Evolutionary conservation across 1,284 basidiomycete species (phyloP).

Genomic region (Cutaneotrichosporon mucoides): DNA sequence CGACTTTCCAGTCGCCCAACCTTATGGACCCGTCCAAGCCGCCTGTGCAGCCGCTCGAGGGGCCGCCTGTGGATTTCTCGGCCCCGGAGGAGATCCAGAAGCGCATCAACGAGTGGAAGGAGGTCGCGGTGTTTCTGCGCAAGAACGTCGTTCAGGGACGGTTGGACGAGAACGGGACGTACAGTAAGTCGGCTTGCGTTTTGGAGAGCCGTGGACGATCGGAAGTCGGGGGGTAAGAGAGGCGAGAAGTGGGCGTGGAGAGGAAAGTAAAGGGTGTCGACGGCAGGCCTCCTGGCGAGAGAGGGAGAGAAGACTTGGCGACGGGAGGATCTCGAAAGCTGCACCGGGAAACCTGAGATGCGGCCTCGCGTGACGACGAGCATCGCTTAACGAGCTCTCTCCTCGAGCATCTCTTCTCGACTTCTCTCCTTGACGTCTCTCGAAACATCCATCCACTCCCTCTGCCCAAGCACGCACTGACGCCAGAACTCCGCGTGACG

Average conservation of each 20-base stretch:
- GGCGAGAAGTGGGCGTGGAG: no score
- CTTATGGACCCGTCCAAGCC: conserved; percentile 27
- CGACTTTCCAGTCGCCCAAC: conserved; percentile 41
- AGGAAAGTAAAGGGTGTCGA: no score
- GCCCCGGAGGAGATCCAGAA: conserved; percentile 32
- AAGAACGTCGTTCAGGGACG: conserved; percentile 48
- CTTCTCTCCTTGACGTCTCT: no score
- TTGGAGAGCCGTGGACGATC: not conserved
- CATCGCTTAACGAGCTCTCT: no score
- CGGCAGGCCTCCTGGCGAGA: no score
- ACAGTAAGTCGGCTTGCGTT: conserved; percentile 29
- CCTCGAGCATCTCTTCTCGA: no score
- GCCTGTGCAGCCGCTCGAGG: conserved; percentile 11
- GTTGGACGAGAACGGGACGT: conserved; percentile 32
- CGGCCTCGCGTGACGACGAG: no score
- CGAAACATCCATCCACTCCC: no score
- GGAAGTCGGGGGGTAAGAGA: not conserved
- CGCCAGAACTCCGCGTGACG: conserved; percentile 43
- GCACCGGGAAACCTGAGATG: no score
- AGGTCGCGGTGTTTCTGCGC: conserved; percentile 43
- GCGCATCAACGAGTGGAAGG: conserved; percentile 45
- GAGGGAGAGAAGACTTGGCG: no score
- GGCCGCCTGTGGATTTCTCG: conserved; percentile 18
- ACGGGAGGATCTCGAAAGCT: no score
- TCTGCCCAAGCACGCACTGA: conserved; percentile 5